A percentile compares a stretch with the other conserved stretches of the same genome.
phyloP scores from a whole-genome alignment of 1,139 yeast genomes.

The Schwanniomyces etchellsii region DNA sequence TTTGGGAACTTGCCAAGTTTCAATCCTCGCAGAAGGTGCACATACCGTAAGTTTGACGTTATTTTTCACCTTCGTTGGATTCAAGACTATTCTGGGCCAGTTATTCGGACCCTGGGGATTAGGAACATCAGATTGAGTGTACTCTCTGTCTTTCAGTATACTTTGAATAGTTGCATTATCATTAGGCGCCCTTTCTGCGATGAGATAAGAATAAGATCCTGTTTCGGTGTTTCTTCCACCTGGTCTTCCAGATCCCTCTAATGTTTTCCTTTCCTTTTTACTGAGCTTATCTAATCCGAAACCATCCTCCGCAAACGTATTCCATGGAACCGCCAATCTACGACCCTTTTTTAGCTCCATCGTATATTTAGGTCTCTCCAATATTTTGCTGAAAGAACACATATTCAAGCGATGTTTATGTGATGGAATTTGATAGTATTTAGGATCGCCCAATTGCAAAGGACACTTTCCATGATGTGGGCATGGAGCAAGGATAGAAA shows the following conservation, averaged over 20 bases:
- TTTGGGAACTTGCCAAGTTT: constrained; percentile 83
- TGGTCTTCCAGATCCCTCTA: constrained; percentile 68
- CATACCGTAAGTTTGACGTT: constrained; percentile 81
- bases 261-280: constrained; percentile 20
- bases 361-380: constrained; percentile 71
- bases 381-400: constrained; percentile 71
- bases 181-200: constrained; percentile 54
- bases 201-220: constrained; percentile 71
- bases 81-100: constrained; percentile 72
- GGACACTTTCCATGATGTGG: constrained; percentile 88
- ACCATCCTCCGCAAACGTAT: constrained; percentile 46
- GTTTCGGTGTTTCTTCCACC: constrained; percentile 68
- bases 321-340: constrained; percentile 71
- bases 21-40: constrained; percentile 71
- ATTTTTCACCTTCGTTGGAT: constrained; percentile 75
- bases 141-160: constrained; percentile 31
- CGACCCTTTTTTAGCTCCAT: constrained; percentile 82
- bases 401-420: constrained; percentile 60
- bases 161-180: constrained; percentile 25
- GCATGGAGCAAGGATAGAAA: constrained; percentile 81
- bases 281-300: constrained; percentile 36
- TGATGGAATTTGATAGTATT: constrained; percentile 55
- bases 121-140: constrained; percentile 15
- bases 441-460: constrained; percentile 70
- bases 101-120: constrained; percentile 29